phyloP scores from a whole-genome alignment of 2,329 filamentous ascomycete species.

The Sarocladiaceae sp. region DNA sequence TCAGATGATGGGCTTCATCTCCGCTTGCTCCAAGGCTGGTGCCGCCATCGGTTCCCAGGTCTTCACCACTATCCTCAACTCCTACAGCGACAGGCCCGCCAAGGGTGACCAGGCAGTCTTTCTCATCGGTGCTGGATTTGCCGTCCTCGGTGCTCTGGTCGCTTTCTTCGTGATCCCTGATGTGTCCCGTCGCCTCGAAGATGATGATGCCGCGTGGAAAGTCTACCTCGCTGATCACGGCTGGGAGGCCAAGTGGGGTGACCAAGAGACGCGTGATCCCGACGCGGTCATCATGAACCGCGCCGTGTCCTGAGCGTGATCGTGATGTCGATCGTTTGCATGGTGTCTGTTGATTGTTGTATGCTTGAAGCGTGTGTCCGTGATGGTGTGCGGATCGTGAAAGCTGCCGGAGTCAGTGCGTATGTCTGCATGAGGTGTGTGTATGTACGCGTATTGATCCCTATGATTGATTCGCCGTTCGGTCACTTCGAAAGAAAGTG shows the following conservation, averaged over 20 bases:
- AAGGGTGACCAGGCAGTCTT: constrained; percentile 44
- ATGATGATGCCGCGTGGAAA: constrained; percentile 24
- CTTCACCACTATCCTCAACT: constrained; percentile 43
- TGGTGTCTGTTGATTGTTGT: background rate
- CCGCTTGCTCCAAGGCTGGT: constrained; percentile 42
- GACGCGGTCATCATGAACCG: constrained; percentile 6
- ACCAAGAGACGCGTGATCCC: constrained; percentile 20
- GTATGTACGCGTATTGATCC: too few species aligned
- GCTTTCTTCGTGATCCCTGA: constrained; percentile 38
- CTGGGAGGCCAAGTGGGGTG: constrained; percentile 23
- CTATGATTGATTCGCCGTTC: too few species aligned
- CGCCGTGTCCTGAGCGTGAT: constrained; percentile 3
- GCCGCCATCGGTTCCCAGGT: constrained; percentile 44
- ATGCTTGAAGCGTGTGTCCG: too few species aligned
- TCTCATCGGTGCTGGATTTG: constrained; percentile 43
- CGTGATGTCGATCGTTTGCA: background rate
- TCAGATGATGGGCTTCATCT: constrained; percentile 41
- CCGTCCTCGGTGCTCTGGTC: constrained; percentile 36
- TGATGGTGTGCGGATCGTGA: too few species aligned
- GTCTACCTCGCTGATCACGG: constrained; percentile 21
- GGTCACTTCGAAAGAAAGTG: too few species aligned
- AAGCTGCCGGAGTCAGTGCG: too few species aligned
- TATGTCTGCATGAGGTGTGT: too few species aligned
- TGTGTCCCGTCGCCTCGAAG: constrained; percentile 19
- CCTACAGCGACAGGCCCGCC: constrained; percentile 29